A percentile compares a stretch with the other conserved stretches of the same genome.
Conservation (phyloP, 169 alveolate species). For the Theileria sp. region DNA sequence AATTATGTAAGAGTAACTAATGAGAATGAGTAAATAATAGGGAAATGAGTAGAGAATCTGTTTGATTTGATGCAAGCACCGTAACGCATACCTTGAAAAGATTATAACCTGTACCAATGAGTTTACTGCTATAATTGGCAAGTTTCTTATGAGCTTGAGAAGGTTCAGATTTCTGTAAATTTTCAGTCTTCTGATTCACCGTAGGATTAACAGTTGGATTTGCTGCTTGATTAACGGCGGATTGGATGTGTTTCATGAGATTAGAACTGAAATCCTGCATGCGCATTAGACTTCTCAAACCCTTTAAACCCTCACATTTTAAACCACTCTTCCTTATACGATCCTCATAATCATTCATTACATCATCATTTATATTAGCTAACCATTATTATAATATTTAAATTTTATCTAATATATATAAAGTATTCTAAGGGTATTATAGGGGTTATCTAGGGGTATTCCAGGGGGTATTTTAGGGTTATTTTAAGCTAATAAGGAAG, state of each 20-base stretch:
- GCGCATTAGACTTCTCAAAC: constrained; percentile 60
- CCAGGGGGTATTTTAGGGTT: not conserved
- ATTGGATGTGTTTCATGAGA: constrained; percentile 64
- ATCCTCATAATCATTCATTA: constrained; percentile 59
- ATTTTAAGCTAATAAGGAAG: too few species aligned
- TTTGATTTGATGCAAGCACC: not conserved
- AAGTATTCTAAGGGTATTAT: too few species aligned
- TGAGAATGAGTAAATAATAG: too few species aligned
- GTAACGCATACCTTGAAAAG: constrained; percentile 28
- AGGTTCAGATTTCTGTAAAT: constrained; percentile 34
- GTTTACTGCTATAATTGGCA: constrained; percentile 70
- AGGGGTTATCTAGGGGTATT: not conserved
- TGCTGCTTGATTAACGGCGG: constrained; percentile 50
- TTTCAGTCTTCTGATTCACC: not conserved
- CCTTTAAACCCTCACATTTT: constrained; percentile 45
- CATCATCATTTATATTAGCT: constrained; percentile 20
- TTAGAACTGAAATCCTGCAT: constrained; percentile 59
- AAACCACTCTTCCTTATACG: constrained; percentile 57
- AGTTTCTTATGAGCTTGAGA: constrained; percentile 68
- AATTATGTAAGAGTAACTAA: too few species aligned
- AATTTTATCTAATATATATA: too few species aligned
- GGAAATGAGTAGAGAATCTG: too few species aligned
- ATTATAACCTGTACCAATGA: constrained; percentile 72
- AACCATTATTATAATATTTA: not conserved
- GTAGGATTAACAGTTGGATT: too few species aligned